Evolutionary conservation across 176 grass and related monocot species (phyloP).

Genomic region (Oryza glaberrima): DNA sequence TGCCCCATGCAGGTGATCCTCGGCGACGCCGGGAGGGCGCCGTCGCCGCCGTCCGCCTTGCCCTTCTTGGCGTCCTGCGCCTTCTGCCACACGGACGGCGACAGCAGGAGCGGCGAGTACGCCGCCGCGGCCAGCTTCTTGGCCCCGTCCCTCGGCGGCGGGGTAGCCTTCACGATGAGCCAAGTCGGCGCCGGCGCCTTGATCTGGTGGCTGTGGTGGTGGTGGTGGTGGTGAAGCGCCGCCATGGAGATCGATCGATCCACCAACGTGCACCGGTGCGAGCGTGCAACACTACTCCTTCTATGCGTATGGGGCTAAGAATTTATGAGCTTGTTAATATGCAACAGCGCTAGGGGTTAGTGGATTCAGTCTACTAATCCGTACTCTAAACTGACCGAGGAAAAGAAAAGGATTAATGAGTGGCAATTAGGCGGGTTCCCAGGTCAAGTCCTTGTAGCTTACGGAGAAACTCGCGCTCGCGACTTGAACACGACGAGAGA

Average conservation of each 20-base stretch:
- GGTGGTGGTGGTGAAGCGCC: constrained; percentile 24
- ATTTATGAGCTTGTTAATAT: constrained; percentile 1
- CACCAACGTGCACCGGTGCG: neutral
- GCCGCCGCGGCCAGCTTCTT: neutral
- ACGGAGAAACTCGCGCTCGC: neutral
- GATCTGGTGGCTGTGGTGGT: constrained; percentile 3
- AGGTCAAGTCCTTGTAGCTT: constrained; percentile 39
- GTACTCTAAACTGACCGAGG: neutral
- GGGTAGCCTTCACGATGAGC: constrained; percentile 27
- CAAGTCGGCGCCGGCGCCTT: constrained; percentile 40
- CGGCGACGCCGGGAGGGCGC: constrained; percentile 38
- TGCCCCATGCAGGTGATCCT: constrained; percentile 61
- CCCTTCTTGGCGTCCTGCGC: constrained; percentile 25
- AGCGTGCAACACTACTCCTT: neutral
- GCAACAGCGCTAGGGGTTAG: neutral
- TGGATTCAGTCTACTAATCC: neutral
- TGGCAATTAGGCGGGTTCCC: neutral
- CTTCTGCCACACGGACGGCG: constrained; percentile 39
- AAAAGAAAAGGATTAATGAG: neutral
- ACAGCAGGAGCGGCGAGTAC: constrained; percentile 41
- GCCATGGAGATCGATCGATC: constrained; percentile 9
- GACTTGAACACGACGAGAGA: constrained; percentile 19
- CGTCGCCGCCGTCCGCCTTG: neutral
- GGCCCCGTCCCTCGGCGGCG: constrained; percentile 3
- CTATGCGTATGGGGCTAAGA: neutral